phyloP scores from a whole-genome alignment of 2,329 filamentous ascomycete species.

The Myriosclerotinia duriaeana region DNA sequence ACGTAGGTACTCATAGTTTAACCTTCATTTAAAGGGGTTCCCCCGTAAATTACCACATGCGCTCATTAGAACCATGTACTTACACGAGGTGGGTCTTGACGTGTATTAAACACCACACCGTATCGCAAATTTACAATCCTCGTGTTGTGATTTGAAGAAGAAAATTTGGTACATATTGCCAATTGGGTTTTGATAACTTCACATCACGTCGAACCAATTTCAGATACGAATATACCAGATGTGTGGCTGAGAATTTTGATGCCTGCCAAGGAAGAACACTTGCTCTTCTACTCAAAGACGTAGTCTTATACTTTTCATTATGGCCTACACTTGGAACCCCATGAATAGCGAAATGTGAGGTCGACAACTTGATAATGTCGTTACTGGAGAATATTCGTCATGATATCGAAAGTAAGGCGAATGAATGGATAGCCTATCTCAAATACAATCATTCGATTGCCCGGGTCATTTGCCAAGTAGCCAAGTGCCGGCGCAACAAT shows the following conservation, averaged over 20 bases:
- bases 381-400: not conserved
- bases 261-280: too few relatives aligned
- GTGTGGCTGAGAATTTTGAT: not conserved
- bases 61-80: not conserved
- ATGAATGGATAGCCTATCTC: not conserved
- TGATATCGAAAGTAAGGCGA: not conserved
- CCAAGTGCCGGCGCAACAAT: not conserved
- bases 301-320: not conserved
- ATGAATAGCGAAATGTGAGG: not conserved
- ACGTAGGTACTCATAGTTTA: too few relatives aligned
- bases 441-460: not conserved
- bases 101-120: not conserved
- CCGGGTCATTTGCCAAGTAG: not conserved
- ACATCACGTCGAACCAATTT: too few relatives aligned
- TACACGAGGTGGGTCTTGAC: not conserved
- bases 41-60: not conserved
- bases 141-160: not conserved
- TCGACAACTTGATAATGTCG: not conserved
- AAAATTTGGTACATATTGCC: not conserved
- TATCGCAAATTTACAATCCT: not conserved
- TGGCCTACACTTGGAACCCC: not conserved
- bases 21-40: too few relatives aligned
- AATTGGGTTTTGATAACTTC: not conserved
- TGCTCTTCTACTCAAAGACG: not conserved
- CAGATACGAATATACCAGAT: not conserved